phyloP scores from a whole-genome alignment of 257 asterid species.

The Galeopsis tetrahit region DNA sequence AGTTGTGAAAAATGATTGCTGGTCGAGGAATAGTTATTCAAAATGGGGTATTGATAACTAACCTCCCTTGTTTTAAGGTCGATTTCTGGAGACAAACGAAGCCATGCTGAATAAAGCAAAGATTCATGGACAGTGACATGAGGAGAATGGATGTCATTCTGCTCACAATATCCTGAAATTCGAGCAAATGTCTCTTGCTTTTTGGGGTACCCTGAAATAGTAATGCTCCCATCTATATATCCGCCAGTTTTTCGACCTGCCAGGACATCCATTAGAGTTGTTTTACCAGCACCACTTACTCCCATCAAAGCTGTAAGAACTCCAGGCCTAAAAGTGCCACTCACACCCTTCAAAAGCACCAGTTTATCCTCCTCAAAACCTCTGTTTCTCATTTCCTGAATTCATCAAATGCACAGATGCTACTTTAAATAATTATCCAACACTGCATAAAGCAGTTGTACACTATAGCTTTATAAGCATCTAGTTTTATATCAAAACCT shows the following conservation, averaged over 20 bases:
- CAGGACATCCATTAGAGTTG: constrained; percentile 75
- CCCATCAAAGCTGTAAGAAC: constrained; percentile 76
- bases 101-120: constrained; percentile 66
- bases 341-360: constrained; percentile 62
- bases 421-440: too few relatives aligned
- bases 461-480: too few relatives aligned
- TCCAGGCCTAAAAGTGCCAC: constrained; percentile 74
- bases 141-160: constrained; percentile 74
- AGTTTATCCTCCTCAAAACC: constrained; percentile 55
- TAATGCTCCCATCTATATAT: constrained; percentile 61
- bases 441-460: too few relatives aligned
- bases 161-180: constrained; percentile 75
- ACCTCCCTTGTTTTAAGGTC: constrained; percentile 53
- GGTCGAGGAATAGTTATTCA: too few relatives aligned
- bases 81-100: constrained; percentile 56
- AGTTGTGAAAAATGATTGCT: too few relatives aligned
- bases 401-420: background rate
- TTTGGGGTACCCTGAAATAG: constrained; percentile 67
- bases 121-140: constrained; percentile 66
- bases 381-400: constrained; percentile 51
- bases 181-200: constrained; percentile 73
- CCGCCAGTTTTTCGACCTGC: constrained; percentile 82
- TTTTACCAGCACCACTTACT: constrained; percentile 80
- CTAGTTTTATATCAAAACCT: background rate
- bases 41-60: background rate